These are phyloP conservation scores for Hymenoscyphus infarciens DNA, from an alignment of 2,329 filamentous ascomycete species.

Conservation along the genomic window DNA sequence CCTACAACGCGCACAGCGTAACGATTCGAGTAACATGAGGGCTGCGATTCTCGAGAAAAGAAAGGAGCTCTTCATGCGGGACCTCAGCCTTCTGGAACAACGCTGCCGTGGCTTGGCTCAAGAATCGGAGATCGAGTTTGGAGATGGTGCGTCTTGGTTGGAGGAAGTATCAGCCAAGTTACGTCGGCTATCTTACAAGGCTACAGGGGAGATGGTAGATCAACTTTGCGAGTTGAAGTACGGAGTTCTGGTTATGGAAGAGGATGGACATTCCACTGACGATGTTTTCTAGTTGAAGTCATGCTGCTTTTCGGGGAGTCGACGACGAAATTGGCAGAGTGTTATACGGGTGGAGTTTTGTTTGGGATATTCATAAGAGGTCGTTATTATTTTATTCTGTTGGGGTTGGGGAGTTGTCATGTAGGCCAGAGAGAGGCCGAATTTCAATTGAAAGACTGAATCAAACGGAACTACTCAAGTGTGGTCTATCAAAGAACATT, in stretches of 20 bases:
- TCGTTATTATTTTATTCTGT: not conserved
- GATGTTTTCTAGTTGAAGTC: not conserved
- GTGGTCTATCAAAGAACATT: not conserved
- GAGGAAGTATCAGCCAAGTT: conserved; percentile 2
- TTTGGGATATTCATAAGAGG: not conserved
- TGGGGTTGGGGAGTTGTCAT: not conserved
- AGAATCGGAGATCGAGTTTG: not conserved
- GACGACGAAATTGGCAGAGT: not conserved
- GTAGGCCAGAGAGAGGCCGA: not conserved
- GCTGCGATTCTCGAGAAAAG: not conserved
- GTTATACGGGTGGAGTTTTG: not conserved
- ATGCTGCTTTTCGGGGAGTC: not conserved
- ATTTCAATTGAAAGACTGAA: not conserved
- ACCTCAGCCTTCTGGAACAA: not conserved
- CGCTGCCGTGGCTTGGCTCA: not conserved
- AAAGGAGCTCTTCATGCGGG: not conserved
- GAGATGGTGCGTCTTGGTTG: not conserved
- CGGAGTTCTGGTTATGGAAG: not conserved
- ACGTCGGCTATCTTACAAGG: not conserved
- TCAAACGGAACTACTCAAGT: not conserved
- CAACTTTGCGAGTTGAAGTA: not conserved
- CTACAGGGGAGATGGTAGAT: not conserved
- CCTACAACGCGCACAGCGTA: not conserved
- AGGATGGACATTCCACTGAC: not conserved
- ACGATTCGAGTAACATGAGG: not conserved